phyloP scores from a whole-genome alignment of 768 basidiomycete species.

The Naganishia kalamii region DNA sequence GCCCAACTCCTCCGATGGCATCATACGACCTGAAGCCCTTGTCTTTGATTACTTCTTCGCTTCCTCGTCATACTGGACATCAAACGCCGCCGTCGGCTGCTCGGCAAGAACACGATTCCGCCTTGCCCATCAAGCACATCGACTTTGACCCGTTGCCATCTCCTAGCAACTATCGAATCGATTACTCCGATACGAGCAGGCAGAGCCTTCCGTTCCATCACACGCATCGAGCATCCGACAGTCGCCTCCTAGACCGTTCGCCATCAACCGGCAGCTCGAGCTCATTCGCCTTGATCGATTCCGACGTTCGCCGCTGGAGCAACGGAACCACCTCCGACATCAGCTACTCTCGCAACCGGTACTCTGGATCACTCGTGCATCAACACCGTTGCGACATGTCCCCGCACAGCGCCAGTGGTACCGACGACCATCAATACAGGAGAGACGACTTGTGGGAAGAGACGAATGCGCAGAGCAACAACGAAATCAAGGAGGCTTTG shows the following conservation, averaged over 20 bases:
- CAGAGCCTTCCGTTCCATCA: neutral
- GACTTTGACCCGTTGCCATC: conserved; percentile 9
- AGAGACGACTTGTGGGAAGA: neutral
- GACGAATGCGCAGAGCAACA: conserved; percentile 9
- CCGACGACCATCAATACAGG: neutral
- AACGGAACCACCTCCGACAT: neutral
- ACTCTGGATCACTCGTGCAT: neutral
- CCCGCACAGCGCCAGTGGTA: neutral
- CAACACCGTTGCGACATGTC: conserved; percentile 1
- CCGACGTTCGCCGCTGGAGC: neutral
- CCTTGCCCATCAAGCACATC: neutral
- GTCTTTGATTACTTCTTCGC: neutral
- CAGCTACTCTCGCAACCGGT: neutral
- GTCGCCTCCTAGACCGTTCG: neutral
- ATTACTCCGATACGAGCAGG: neutral
- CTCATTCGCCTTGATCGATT: neutral
- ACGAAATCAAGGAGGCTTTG: neutral
- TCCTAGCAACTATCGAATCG: neutral
- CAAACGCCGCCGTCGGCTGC: neutral
- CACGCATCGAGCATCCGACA: neutral
- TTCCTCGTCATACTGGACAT: neutral
- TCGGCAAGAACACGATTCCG: neutral
- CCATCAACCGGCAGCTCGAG: neutral
- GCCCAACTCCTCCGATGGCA: too few relatives aligned
- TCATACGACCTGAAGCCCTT: neutral